These are phyloP conservation scores for Suillus subalutaceus DNA, from an alignment of 768 basidiomycete genomes.

Conservation along the genomic window DNA sequence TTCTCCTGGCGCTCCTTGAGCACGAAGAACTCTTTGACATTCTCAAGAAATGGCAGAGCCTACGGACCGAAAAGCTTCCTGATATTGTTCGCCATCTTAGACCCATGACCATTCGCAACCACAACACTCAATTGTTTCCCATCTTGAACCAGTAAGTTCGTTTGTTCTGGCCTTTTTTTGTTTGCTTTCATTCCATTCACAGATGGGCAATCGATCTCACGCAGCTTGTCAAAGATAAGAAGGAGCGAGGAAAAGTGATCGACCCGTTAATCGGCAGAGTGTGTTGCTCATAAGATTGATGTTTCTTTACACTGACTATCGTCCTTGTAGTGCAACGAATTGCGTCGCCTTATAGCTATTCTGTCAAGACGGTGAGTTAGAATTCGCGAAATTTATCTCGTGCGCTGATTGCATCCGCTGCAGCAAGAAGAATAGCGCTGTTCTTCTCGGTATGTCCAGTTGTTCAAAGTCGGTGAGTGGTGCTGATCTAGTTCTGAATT, in stretches of 20 bases:
- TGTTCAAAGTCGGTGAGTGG: background rate
- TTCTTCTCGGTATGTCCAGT: slow-evolving; percentile 11
- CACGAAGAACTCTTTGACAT: background rate
- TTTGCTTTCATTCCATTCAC: background rate
- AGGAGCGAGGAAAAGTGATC: slow-evolving; percentile 2
- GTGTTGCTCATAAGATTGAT: background rate
- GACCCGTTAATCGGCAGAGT: slow-evolving; percentile 14
- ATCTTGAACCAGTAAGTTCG: background rate
- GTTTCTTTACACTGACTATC: background rate
- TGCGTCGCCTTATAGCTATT: slow-evolving; percentile 7
- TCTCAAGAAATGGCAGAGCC: background rate
- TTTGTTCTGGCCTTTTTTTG: background rate
- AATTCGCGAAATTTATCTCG: too few relatives aligned
- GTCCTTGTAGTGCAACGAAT: background rate
- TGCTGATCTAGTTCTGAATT: background rate
- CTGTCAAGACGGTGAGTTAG: slow-evolving; percentile 4
- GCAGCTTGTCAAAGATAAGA: slow-evolving; percentile 10
- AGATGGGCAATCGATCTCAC: slow-evolving; percentile 14
- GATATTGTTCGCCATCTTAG: slow-evolving; percentile 5
- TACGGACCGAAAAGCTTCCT: background rate
- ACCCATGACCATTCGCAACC: background rate
- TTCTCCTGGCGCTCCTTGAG: slow-evolving; percentile 12
- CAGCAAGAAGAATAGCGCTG: slow-evolving; percentile 16
- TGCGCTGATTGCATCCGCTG: background rate
- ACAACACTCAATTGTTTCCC: background rate